These are phyloP conservation scores for Colletotrichum sojae DNA, from an alignment of 2,329 filamentous ascomycete genomes.

Conservation along the genomic window DNA sequence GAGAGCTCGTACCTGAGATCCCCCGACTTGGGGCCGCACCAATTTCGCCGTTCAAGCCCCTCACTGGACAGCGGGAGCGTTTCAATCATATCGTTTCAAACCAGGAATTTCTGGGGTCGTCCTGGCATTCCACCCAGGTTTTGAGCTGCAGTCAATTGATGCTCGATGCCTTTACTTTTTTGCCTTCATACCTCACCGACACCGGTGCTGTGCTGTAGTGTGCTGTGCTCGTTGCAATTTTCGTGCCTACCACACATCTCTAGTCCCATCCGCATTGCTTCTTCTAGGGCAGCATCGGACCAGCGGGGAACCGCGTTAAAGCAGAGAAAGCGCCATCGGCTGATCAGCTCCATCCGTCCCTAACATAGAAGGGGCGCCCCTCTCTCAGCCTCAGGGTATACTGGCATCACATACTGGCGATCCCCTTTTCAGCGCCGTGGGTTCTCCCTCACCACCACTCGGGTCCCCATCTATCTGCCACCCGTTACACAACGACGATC, in stretches of 20 bases:
- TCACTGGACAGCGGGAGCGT: slow-evolving; percentile 34
- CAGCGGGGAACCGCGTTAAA: slow-evolving; percentile 18
- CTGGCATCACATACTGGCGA: background rate
- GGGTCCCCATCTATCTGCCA: slow-evolving; percentile 16
- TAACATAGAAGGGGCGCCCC: background rate
- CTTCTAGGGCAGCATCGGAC: slow-evolving; percentile 22
- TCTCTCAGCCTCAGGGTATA: slow-evolving; percentile 18
- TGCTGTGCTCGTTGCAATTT: background rate
- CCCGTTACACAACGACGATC: slow-evolving; percentile 26
- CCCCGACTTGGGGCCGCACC: slow-evolving; percentile 19
- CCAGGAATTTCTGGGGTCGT: slow-evolving; percentile 15
- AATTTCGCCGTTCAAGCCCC: slow-evolving; percentile 32
- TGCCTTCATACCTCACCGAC: background rate
- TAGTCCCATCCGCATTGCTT: slow-evolving; percentile 11
- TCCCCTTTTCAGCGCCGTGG: slow-evolving; percentile 1
- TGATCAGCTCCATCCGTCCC: no score
- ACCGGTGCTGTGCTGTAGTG: background rate
- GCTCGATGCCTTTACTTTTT: background rate
- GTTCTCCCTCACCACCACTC: background rate
- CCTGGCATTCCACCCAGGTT: slow-evolving; percentile 8
- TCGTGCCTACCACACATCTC: background rate
- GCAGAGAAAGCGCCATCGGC: slow-evolving; percentile 6
- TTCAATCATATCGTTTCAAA: slow-evolving; percentile 40
- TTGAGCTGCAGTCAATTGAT: background rate
- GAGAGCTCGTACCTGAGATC: slow-evolving; percentile 27